A percentile compares a stretch with the other conserved stretches of the same genome.
These are phyloP conservation scores for Phytophthora hybrid DNA, from an alignment of 352 stramenopile genomes.

Conservation along the genomic window DNA sequence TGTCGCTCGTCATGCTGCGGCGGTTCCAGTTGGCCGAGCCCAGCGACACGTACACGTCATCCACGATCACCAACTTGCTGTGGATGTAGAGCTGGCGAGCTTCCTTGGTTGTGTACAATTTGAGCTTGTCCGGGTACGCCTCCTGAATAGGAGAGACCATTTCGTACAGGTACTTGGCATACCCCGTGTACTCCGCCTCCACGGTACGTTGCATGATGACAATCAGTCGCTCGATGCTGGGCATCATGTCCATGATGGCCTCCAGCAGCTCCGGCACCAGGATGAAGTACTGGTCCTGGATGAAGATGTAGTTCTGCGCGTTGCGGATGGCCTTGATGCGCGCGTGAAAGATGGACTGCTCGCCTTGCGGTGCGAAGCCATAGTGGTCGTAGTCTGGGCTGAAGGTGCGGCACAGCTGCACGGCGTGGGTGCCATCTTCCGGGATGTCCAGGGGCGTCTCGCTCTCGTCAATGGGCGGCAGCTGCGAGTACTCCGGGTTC, in stretches of 20 bases:
- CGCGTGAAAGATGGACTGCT: conserved; percentile 60
- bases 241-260: conserved; percentile 42
- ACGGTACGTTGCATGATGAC: conserved; percentile 52
- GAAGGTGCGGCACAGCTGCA: conserved; percentile 70
- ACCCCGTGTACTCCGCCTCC: conserved; percentile 48
- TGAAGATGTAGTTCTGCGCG: conserved; percentile 63
- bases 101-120: conserved; percentile 64
- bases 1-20: conserved; percentile 80
- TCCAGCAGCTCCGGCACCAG: conserved; percentile 57
- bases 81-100: conserved; percentile 51
- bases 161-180: conserved; percentile 73
- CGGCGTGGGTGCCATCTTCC: conserved; percentile 17
- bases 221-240: conserved; percentile 43
- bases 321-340: conserved; percentile 59
- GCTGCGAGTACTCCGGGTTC: conserved; percentile 43
- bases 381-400: conserved; percentile 59
- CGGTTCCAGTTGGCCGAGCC: conserved; percentile 94
- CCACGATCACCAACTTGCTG: conserved; percentile 79
- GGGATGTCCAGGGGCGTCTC: conserved; percentile 16
- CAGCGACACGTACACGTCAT: conserved; percentile 89
- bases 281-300: conserved; percentile 77
- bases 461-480: conserved; percentile 33
- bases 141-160: conserved; percentile 63
- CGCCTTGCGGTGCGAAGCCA: conserved; percentile 55
- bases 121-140: conserved; percentile 65